Evolutionary conservation across 176 grass and related monocot species (phyloP).

Genomic region (Saccharum officinarum): DNA sequence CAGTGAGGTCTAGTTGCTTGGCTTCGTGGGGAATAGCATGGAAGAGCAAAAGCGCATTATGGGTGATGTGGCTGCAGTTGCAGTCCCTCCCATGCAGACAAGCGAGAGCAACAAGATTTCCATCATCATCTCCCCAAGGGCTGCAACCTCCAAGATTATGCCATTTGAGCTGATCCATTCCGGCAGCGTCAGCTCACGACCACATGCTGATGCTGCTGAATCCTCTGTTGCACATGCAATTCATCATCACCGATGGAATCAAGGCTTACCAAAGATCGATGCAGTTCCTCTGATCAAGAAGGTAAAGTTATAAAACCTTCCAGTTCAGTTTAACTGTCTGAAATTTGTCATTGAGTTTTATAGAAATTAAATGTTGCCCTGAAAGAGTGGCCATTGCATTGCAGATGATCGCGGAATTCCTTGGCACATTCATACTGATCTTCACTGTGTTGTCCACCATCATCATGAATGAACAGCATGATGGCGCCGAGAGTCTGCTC

Average conservation of each 20-base stretch:
- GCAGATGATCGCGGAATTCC: conserved; percentile 51
- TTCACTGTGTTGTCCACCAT: conserved; percentile 56
- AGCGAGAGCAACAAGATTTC: conserved; percentile 18
- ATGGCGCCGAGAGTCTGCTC: conserved; percentile 36
- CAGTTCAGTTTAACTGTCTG: not conserved
- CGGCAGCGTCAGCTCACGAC: not conserved
- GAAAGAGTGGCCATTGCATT: not conserved
- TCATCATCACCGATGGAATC: conserved; percentile 2
- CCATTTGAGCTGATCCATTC: conserved; percentile 20
- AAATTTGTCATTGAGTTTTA: not conserved
- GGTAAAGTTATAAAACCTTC: not conserved
- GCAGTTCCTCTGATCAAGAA: conserved; percentile 28
- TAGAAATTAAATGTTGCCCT: not conserved
- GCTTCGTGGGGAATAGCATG: conserved; percentile 10
- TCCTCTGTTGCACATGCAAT: not conserved
- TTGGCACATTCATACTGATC: conserved; percentile 70
- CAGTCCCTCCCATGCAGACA: conserved; percentile 22
- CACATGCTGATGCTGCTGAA: not conserved
- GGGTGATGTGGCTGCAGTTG: not conserved
- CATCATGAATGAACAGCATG: conserved; percentile 61
- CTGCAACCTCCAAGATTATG: conserved; percentile 27
- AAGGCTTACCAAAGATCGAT: conserved; percentile 10
- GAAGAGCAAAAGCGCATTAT: not conserved
- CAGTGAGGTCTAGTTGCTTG: not conserved
- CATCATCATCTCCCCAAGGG: conserved; percentile 26